phyloP scores from a whole-genome alignment of 345 rosid species.

The Linum tenue region DNA sequence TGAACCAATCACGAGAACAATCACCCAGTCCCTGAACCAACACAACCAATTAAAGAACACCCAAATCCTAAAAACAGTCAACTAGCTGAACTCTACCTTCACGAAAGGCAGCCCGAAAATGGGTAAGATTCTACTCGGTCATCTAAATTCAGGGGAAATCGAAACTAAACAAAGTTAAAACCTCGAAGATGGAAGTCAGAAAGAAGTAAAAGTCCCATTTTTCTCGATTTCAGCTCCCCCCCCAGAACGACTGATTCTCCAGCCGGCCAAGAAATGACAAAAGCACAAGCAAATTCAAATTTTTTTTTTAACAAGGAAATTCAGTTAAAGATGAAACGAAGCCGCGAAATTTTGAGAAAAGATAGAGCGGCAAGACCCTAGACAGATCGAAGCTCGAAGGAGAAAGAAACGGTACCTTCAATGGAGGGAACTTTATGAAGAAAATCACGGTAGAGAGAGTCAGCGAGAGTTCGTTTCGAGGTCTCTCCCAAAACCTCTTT shows the following conservation, averaged over 20 bases:
- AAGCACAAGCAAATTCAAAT: neutral
- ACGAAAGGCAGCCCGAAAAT: neutral
- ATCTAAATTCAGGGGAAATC: neutral
- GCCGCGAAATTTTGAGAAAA: neutral
- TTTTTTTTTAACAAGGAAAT: too few species aligned
- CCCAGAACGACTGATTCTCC: neutral
- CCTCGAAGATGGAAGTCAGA: neutral
- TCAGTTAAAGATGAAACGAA: too few species aligned
- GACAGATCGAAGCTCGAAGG: neutral
- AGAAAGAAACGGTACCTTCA: neutral
- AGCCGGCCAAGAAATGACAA: neutral
- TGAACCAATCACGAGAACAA: neutral
- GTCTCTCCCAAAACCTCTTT: neutral
- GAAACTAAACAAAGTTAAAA: neutral
- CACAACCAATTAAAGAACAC: neutral
- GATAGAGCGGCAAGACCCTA: neutral
- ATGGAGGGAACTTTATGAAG: neutral
- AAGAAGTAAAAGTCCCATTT: neutral
- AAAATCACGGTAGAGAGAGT: neutral
- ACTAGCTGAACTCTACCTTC: neutral
- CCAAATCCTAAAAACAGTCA: neutral
- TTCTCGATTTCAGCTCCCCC: neutral
- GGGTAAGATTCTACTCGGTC: neutral
- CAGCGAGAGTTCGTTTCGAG: neutral
- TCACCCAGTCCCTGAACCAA: neutral